Base-by-base conservation (phyloP, 257 asterid species). In the Thymus mandschuricus region DNA sequence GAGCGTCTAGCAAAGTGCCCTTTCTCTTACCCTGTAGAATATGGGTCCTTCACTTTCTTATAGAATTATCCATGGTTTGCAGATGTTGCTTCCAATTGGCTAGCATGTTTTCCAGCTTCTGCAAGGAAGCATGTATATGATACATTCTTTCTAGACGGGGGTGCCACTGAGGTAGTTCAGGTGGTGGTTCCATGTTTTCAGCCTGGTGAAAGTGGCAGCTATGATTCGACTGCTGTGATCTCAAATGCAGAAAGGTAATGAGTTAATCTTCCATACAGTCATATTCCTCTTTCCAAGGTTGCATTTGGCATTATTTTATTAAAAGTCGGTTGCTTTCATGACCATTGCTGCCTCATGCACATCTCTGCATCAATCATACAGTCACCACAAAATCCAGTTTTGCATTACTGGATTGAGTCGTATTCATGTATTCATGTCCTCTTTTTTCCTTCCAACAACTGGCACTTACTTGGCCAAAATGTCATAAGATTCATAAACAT, bases 61-160 rank as follows among this genome's bases (percentile, higher is more conserved):
- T 69, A 44, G 76, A 63, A 64, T 30, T 65, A 31, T 79, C 44
- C 41, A 68, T 77, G 59, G 58, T 67, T 41, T 77, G 75, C 64
- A 94, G 97, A 89, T 86, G 85, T 94, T 81, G 86, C 97, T 78
- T 80, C 85, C 68, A 79, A 81, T 81, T 91, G 99, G 97, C 88
- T 94, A 35, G 78, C 96, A 61, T 91, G 95, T 76, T 85, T 95
- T 83, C 95, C 99, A 21, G 87, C 88, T 68, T 86, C 96, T 65
- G 92, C 89, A 1, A 88, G 92, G 80, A 87, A 89, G 78, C 85
- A 71, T 62, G 84, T 85, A 49, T 95, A 86, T 79, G 97, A 95
- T 83, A 85, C 83, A 58, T 91, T 91, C 83, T 94, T 91, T 60
- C 66, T 84, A 76, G 81, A 84, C 63, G 97, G 96, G 52, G 75